These are phyloP conservation scores for Nannizziopsis arthrosporioides DNA, from an alignment of 2,329 filamentous ascomycete species.

Conservation along the genomic window DNA sequence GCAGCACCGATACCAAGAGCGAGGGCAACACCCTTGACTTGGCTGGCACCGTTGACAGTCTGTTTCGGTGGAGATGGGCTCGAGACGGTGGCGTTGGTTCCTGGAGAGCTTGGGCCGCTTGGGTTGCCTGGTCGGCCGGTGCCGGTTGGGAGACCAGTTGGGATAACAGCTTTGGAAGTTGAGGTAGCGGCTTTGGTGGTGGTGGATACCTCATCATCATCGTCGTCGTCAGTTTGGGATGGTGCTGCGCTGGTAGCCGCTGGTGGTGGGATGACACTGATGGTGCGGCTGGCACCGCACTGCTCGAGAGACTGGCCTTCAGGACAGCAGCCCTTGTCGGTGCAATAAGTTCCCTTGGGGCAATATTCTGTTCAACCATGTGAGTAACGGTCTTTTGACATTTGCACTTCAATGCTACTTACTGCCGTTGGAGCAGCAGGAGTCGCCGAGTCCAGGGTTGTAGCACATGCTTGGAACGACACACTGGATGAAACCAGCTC, in stretches of 20 bases:
- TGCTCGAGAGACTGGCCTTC: slow-evolving; percentile 8
- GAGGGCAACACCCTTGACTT: slow-evolving; percentile 5
- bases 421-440: slow-evolving; percentile 13
- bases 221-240: neutral
- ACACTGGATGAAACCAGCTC: slow-evolving; percentile 5
- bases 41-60: slow-evolving; percentile 4
- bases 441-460: slow-evolving; percentile 8
- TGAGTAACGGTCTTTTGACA: neutral
- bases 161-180: neutral
- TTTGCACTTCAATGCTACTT: neutral
- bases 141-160: neutral
- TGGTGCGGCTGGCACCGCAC: slow-evolving; percentile 6
- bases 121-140: neutral
- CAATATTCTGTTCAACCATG: slow-evolving; percentile 10
- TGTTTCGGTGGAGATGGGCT: slow-evolving; percentile 6
- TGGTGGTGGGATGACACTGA: slow-evolving; percentile 6
- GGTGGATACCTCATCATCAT: neutral
- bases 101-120: neutral
- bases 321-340: slow-evolving; percentile 9
- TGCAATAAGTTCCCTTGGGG: slow-evolving; percentile 9
- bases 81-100: slow-evolving; percentile 4
- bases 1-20: slow-evolving; percentile 7
- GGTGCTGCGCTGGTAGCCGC: neutral
- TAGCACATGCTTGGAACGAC: slow-evolving; percentile 5
- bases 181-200: neutral